These are phyloP conservation scores for Galeopsis tetrahit DNA, from an alignment of 257 asterid species.

Conservation along the genomic window DNA sequence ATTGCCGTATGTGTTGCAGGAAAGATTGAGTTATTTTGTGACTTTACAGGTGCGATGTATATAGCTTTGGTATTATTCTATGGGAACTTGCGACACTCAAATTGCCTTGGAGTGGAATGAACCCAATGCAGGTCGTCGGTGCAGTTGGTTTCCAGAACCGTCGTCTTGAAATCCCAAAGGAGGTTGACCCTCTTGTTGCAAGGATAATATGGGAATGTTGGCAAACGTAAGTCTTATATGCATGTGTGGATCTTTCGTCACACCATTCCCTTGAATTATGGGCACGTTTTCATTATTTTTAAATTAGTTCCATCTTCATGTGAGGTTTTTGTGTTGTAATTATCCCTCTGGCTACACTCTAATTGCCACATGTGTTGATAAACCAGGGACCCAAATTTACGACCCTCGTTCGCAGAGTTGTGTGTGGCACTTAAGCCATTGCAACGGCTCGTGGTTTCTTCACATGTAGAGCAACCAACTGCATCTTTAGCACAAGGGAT, in stretches of 20 bases:
- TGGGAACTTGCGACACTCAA: slow-evolving; percentile 97
- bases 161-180: slow-evolving; percentile 97
- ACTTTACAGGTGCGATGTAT: slow-evolving; percentile 86
- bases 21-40: slow-evolving; percentile 10
- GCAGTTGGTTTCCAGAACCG: slow-evolving; percentile 98
- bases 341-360: slow-evolving; percentile 1
- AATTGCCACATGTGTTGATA: slow-evolving; percentile 16
- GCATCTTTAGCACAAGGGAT: slow-evolving; percentile 58
- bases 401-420: slow-evolving; percentile 93
- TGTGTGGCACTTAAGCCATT: slow-evolving; percentile 84
- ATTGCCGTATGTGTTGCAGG: background rate
- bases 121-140: slow-evolving; percentile 99
- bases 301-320: background rate
- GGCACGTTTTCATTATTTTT: background rate
- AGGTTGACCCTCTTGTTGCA: slow-evolving; percentile 89
- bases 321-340: background rate
- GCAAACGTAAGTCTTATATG: slow-evolving; percentile 73
- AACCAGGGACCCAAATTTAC: slow-evolving; percentile 85
- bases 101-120: slow-evolving; percentile 99
- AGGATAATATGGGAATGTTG: slow-evolving; percentile 98
- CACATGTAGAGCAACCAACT: slow-evolving; percentile 62
- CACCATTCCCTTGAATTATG: background rate
- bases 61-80: slow-evolving; percentile 94
- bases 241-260: background rate
- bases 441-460: slow-evolving; percentile 78